Base-by-base conservation (phyloP, 2,329 filamentous ascomycete species). In the Trichoderma citrinoviride region DNA sequence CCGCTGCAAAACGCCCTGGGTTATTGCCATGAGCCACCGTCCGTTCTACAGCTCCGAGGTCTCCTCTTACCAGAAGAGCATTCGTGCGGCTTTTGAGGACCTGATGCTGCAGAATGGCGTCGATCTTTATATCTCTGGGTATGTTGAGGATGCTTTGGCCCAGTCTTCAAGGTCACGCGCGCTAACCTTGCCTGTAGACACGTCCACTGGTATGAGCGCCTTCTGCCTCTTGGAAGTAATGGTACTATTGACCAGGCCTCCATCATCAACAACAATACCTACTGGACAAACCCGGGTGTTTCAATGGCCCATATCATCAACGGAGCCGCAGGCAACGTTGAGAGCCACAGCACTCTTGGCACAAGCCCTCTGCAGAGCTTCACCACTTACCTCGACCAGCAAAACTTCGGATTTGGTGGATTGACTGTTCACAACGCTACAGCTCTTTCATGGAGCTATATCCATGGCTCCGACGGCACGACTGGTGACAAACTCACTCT, bases 261-360 rank as follows among this genome's bases (percentile, higher is more conserved):
- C 19, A 1, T 61, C 2, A 61, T 52, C 15, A 43, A 61, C 21
- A 61, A 61, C 23, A 61, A 61, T n/a, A 61, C 57, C 21, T 61
- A 61, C 12, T 61, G 57, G 57, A 61, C 57, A 52, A 61, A 61
- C 15, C 46, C 57, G 3, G 57, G 57, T 21, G 23, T 43, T 41
- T 61, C 57, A 7, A 61, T 61, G 57, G 23, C 57, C 23, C 57
- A 61, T 50, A 61, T 61, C 21, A 61, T 61, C 46, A 61, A 61
- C n/a, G 57, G 57, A 43, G 57, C 57, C 21, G 57, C 57, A 23
- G 57, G 57, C 52, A 61, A 61, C 47, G 52, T 61, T 17, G 57
- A 61, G 46, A 61, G 57, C 8, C 57, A 61, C 46, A 61, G 57
- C 33, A 61, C 57, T 29, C 57, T 61, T 4, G 46, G n/a, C 21